Conservation (phyloP, 192 early-diverging fungal genomes). For the Rhizoclosmatium globosum region DNA sequence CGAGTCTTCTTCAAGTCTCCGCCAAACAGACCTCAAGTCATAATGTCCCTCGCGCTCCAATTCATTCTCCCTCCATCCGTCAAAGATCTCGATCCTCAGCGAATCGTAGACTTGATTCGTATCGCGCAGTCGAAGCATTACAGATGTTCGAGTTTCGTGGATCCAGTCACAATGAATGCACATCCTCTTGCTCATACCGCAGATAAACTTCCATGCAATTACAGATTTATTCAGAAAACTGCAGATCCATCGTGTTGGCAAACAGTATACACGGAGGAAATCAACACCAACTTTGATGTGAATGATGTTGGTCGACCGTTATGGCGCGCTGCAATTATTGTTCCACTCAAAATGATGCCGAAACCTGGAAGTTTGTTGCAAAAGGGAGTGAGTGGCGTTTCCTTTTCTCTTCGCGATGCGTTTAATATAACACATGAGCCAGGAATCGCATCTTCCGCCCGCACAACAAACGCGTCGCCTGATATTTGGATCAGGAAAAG, state of each 20-base stretch:
- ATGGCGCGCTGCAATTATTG: conserved; percentile 49
- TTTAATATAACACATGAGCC: neutral
- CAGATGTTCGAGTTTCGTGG: conserved; percentile 38
- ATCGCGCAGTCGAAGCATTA: conserved; percentile 46
- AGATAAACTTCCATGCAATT: conserved; percentile 42
- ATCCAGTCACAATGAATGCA: conserved; percentile 41
- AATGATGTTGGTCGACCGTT: conserved; percentile 40
- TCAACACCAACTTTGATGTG: conserved; percentile 56
- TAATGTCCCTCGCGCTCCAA: conserved; percentile 48
- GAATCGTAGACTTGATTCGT: conserved; percentile 49
- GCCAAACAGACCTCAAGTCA: conserved; percentile 47
- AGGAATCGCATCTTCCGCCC: neutral
- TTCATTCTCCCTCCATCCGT: conserved; percentile 41
- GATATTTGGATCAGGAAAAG: too few species aligned
- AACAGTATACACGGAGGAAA: conserved; percentile 43
- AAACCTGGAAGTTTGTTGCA: neutral
- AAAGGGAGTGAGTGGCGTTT: neutral
- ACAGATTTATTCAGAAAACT: conserved; percentile 26
- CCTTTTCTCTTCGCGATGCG: neutral
- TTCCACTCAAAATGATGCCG: conserved; percentile 39
- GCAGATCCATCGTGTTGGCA: conserved; percentile 29
- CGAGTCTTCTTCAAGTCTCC: conserved; percentile 51
- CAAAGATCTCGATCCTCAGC: conserved; percentile 7
- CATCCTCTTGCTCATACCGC: conserved; percentile 47
- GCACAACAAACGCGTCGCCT: neutral